A percentile compares a stretch with the other conserved stretches of the same genome.
Conservation (phyloP, 148 eudicot genomes). For the Amaranthus hypochondriacus region DNA sequence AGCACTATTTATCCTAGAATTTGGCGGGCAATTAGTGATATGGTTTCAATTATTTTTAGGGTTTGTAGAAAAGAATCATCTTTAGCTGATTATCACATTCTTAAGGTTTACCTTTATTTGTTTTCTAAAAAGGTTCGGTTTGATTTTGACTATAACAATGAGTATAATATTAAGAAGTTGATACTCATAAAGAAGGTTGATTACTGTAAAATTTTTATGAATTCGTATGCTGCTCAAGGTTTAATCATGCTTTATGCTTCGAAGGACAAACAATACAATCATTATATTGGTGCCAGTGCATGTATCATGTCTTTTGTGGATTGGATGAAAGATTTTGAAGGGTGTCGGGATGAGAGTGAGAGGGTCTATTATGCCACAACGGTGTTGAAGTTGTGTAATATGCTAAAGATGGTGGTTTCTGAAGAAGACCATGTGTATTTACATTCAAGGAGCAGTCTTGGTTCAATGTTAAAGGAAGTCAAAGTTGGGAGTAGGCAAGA, state of each 20-base stretch:
- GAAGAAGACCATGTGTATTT: slow-evolving; percentile 40
- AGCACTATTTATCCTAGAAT: slow-evolving; percentile 60
- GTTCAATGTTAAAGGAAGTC: slow-evolving; percentile 40
- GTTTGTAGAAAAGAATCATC: slow-evolving; percentile 33
- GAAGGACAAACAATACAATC: slow-evolving; percentile 19
- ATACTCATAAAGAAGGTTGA: slow-evolving; percentile 8
- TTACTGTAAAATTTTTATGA: slow-evolving; percentile 45
- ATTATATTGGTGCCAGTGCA: slow-evolving; percentile 33
- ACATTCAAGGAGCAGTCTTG: slow-evolving; percentile 59
- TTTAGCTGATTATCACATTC: neutral
- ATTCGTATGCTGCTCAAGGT: slow-evolving; percentile 45
- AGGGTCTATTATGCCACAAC: slow-evolving; percentile 36
- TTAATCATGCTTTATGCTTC: slow-evolving; percentile 67
- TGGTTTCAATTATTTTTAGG: slow-evolving; percentile 33
- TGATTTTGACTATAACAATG: neutral
- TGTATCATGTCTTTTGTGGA: slow-evolving; percentile 45
- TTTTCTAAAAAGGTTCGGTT: neutral
- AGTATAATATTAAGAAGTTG: neutral
- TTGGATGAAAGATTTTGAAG: slow-evolving; percentile 20
- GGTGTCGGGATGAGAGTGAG: neutral
- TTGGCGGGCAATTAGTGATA: slow-evolving; percentile 43
- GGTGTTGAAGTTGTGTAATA: slow-evolving; percentile 64
- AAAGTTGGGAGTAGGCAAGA: slow-evolving; percentile 18
- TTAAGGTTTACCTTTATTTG: neutral
- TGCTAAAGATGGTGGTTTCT: slow-evolving; percentile 26